These are phyloP conservation scores for Penicillium alfredii DNA, from an alignment of 495 filamentous ascomycete genomes.

Conservation along the genomic window DNA sequence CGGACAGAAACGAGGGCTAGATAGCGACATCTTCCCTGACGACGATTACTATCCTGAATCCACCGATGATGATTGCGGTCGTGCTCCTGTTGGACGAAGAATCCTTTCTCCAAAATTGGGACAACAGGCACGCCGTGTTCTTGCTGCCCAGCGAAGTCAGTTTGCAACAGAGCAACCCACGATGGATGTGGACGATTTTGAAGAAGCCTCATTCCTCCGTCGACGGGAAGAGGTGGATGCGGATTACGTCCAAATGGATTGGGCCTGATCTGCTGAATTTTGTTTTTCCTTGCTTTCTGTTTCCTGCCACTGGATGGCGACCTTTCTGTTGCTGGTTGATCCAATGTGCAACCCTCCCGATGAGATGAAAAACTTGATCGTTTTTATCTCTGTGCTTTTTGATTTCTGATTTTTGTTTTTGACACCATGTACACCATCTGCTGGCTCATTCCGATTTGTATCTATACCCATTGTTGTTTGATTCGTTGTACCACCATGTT, in stretches of 20 bases:
- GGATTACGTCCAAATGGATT: constrained; percentile 27
- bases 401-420: constrained; percentile 4
- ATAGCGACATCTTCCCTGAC: constrained; percentile 47
- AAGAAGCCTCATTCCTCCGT: constrained; percentile 39
- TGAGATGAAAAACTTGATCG: no score
- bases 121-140: constrained; percentile 29
- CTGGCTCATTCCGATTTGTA: constrained; percentile 2
- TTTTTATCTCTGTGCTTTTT: no score
- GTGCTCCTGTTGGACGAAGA: constrained; percentile 13
- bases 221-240: constrained; percentile 40
- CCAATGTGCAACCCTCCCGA: no score
- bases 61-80: neutral
- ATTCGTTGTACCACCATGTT: neutral
- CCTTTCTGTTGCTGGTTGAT: constrained; percentile 1
- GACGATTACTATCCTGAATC: constrained; percentile 12
- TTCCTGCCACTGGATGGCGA: constrained; percentile 7
- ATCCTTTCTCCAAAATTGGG: constrained; percentile 32
- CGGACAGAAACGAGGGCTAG: constrained; percentile 19
- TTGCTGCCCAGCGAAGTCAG: constrained; percentile 11
- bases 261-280: constrained; percentile 10
- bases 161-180: neutral
- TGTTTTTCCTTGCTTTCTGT: neutral
- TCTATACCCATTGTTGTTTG: constrained; percentile 1
- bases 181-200: constrained; percentile 41
- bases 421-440: constrained; percentile 15